Evolutionary conservation across 768 basidiomycete genomes (phyloP).

Genomic region (Tremella yokohamensis): DNA sequence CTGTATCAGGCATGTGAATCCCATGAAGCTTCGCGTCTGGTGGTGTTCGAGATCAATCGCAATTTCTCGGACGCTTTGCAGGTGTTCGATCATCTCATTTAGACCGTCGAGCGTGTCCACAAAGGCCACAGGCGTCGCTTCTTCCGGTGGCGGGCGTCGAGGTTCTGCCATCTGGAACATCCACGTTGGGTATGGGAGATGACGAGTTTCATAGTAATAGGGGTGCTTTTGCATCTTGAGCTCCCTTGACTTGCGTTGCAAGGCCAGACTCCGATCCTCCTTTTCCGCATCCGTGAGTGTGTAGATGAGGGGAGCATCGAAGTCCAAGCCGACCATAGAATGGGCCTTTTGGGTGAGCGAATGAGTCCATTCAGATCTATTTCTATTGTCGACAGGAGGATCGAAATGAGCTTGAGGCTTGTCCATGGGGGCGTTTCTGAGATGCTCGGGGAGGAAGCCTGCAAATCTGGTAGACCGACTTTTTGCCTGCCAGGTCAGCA

Average conservation of each 20-base stretch:
- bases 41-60: conserved; percentile 96
- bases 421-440: conserved; percentile 58
- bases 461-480: conserved; percentile 18
- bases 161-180: conserved; percentile 61
- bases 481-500: conserved; percentile 22
- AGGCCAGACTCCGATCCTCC: conserved; percentile 14
- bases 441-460: conserved; percentile 48
- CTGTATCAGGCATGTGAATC: conserved; percentile 85
- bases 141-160: conserved; percentile 59
- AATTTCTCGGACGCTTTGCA: conserved; percentile 69
- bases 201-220: conserved; percentile 78
- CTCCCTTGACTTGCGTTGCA: conserved; percentile 10
- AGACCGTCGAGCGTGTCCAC: conserved; percentile 62
- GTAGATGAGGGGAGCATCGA: conserved; percentile 34
- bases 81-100: conserved; percentile 62
- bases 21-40: conserved; percentile 73
- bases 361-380: conserved; percentile 63
- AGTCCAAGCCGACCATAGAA: conserved; percentile 75
- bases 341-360: conserved; percentile 72
- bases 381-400: conserved; percentile 59
- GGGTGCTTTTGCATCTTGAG: conserved; percentile 56
- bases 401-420: conserved; percentile 82
- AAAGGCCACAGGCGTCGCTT: conserved; percentile 67
- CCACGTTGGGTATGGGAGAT: conserved; percentile 66
- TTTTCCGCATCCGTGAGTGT: conserved; percentile 6